phyloP scores from a whole-genome alignment of 2,329 filamentous ascomycete species.

The Phyllosticta citriasiana region DNA sequence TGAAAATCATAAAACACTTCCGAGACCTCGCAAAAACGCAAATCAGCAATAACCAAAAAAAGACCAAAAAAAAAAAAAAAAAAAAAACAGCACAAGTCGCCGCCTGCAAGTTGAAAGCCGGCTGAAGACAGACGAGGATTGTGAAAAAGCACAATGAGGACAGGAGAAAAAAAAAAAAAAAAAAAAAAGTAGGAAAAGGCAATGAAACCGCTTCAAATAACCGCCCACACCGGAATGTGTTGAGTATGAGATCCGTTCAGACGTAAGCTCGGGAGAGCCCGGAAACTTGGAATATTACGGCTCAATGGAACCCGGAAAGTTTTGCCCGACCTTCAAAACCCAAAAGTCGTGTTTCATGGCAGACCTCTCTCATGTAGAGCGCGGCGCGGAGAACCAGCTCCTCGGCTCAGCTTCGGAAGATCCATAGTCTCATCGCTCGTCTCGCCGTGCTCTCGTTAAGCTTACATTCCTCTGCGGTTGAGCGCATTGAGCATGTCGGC shows the following conservation, averaged over 20 bases:
- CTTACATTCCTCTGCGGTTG: conserved; percentile 25
- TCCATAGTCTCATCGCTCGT: conserved; percentile 8
- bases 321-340: conserved; percentile 7
- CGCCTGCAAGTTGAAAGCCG: not conserved
- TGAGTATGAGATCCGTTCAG: not conserved
- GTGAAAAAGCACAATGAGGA: not conserved
- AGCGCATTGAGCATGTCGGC: conserved; percentile 35
- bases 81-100: not conserved
- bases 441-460: conserved; percentile 7
- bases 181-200: not conserved
- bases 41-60: not conserved
- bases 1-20: conserved; percentile 7
- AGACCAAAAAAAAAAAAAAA: not conserved
- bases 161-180: not conserved
- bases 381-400: conserved; percentile 9
- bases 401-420: conserved; percentile 4
- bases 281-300: not conserved
- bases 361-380: conserved; percentile 1
- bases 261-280: not conserved
- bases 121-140: not conserved
- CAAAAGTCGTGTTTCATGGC: conserved; percentile 9
- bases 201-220: not conserved
- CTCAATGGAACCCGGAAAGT: conserved; percentile 1
- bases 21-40: conserved; percentile 6
- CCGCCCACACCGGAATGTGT: not conserved